phyloP scores from a whole-genome alignment of 352 stramenopile species.

The Phytophthora agathidicida region DNA sequence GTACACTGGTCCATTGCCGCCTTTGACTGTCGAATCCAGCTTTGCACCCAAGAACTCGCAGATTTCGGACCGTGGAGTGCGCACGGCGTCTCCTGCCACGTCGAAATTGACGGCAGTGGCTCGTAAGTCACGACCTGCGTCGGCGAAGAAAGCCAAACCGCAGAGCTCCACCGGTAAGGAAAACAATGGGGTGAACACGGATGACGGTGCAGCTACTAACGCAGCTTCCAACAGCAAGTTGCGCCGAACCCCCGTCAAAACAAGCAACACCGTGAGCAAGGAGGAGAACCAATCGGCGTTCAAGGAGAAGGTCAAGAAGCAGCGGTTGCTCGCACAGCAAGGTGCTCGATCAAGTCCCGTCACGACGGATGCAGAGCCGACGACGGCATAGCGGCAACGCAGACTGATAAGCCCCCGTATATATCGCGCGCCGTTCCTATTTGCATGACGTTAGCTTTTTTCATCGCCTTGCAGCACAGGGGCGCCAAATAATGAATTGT shows the following conservation, averaged over 20 bases:
- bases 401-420: slow-evolving; percentile 14
- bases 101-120: slow-evolving; percentile 2
- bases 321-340: slow-evolving; percentile 19
- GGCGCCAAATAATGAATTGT: slow-evolving; percentile 25
- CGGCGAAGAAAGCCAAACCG: slow-evolving; percentile 13
- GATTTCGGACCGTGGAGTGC: slow-evolving; percentile 10
- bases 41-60: slow-evolving; percentile 61
- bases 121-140: slow-evolving; percentile 30
- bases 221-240: slow-evolving; percentile 29
- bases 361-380: slow-evolving; percentile 5
- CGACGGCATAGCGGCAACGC: slow-evolving; percentile 7
- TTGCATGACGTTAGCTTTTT: slow-evolving; percentile 25
- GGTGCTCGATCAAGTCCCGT: slow-evolving; percentile 1
- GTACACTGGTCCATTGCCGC: slow-evolving; percentile 68
- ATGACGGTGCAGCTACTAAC: slow-evolving; percentile 24
- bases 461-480: slow-evolving; percentile 12
- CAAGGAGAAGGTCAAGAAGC: slow-evolving; percentile 43
- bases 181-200: slow-evolving; percentile 26
- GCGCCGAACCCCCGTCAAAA: slow-evolving; percentile 37
- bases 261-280: slow-evolving; percentile 28
- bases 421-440: slow-evolving; percentile 29
- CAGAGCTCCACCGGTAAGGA: slow-evolving; percentile 36
- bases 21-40: slow-evolving; percentile 61
- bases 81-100: slow-evolving; percentile 17
- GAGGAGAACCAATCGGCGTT: slow-evolving; percentile 45